phyloP scores from a whole-genome alignment of 1,139 yeast species.

The Kurtzmaniella quercitrusa region DNA sequence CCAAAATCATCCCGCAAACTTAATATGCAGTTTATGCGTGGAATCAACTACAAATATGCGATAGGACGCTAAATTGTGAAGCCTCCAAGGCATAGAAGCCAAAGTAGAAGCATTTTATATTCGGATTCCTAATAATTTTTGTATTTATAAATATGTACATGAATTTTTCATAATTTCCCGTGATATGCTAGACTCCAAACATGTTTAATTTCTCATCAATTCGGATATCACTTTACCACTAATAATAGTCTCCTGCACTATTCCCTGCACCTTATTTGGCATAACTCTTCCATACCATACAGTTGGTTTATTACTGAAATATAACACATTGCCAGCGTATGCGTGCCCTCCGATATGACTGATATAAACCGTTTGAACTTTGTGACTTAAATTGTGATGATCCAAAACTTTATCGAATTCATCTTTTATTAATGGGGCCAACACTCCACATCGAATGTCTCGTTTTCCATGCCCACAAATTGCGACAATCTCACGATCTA shows the following conservation, averaged over 20 bases:
- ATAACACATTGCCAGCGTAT: constrained; percentile 71
- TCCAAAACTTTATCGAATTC: constrained; percentile 49
- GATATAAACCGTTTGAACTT: constrained; percentile 48
- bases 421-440: constrained; percentile 52
- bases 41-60: not conserved
- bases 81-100: not conserved
- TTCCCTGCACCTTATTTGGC: constrained; percentile 64
- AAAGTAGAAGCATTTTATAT: not conserved
- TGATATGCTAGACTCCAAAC: no score
- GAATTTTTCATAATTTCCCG: no score
- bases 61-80: not conserved
- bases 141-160: no score
- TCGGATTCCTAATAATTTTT: not conserved
- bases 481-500: constrained; percentile 29
- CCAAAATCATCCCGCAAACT: not conserved
- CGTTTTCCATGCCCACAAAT: constrained; percentile 66
- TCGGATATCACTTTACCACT: constrained; percentile 48
- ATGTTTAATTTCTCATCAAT: constrained; percentile 52
- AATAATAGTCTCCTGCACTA: constrained; percentile 50
- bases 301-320: constrained; percentile 37
- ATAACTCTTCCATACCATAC: constrained; percentile 72
- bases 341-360: constrained; percentile 79
- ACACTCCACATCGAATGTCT: constrained; percentile 62
- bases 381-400: constrained; percentile 17
- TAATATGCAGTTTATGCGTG: no score